A percentile compares a stretch with the other conserved stretches of the same genome.
These are phyloP conservation scores for Anastatica hierochuntica DNA, from an alignment of 345 rosid genomes.

Conservation along the genomic window DNA sequence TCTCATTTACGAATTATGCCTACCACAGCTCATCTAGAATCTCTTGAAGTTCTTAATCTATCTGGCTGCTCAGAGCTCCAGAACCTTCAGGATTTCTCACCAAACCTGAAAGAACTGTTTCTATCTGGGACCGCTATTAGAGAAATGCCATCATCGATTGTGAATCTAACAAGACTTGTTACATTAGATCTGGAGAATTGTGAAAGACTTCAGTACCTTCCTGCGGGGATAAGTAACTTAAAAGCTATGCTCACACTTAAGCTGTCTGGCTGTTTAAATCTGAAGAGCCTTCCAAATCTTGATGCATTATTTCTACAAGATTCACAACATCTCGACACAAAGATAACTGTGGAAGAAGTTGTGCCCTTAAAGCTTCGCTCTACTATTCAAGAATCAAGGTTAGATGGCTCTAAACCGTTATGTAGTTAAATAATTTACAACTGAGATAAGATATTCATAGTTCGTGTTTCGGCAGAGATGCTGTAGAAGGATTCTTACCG, in stretches of 20 bases:
- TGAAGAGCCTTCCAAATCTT: background rate
- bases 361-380: too few species aligned
- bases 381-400: too few species aligned
- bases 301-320: background rate
- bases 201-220: constrained; percentile 7
- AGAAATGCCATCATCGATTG: background rate
- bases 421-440: too few species aligned
- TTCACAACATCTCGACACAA: background rate
- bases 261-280: constrained; percentile 5
- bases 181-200: constrained; percentile 16
- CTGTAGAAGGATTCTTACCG: too few species aligned
- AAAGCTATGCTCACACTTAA: constrained; percentile 4
- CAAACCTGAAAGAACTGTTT: constrained; percentile 12
- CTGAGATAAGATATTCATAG: too few species aligned
- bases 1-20: constrained; percentile 8
- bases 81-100: constrained; percentile 5
- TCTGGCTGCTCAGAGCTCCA: constrained; percentile 20
- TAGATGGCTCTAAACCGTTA: too few species aligned
- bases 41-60: constrained; percentile 13
- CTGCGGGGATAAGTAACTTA: background rate
- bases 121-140: constrained; percentile 1
- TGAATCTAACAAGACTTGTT: constrained; percentile 5
- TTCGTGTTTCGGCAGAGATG: too few species aligned
- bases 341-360: too few species aligned
- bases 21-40: background rate